Percentiles rank a stretch among this genome's conserved stretches.
phyloP scores from a whole-genome alignment of 257 asterid genomes.

The Capsicum pubescens region DNA sequence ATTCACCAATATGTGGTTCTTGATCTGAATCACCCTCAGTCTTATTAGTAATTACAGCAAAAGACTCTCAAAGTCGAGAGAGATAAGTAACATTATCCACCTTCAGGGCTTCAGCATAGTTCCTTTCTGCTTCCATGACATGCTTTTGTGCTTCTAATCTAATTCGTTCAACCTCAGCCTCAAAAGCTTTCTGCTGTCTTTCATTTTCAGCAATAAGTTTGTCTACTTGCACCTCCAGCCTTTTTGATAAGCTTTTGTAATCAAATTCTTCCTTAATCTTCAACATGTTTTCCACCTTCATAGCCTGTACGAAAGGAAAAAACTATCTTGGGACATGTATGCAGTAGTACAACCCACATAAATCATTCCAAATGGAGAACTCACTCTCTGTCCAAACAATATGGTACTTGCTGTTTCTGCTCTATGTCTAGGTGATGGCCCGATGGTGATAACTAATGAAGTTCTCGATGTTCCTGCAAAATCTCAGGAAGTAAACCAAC shows the following conservation, averaged over 20 bases:
- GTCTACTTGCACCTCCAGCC: slow-evolving; percentile 91
- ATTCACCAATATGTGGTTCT: slow-evolving; percentile 13
- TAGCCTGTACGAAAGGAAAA: slow-evolving; percentile 66
- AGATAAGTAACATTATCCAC: slow-evolving; percentile 45
- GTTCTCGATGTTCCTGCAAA: slow-evolving; percentile 95
- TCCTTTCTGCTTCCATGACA: slow-evolving; percentile 82
- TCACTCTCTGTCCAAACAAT: slow-evolving; percentile 98
- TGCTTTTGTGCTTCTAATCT: slow-evolving; percentile 85
- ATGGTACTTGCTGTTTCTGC: slow-evolving; percentile 97
- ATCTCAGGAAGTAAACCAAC: slow-evolving; percentile 38
- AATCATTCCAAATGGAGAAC: slow-evolving; percentile 33
- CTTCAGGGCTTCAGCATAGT: slow-evolving; percentile 76
- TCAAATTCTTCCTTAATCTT: slow-evolving; percentile 97
- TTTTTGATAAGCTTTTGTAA: slow-evolving; percentile 85
- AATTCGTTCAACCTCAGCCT: slow-evolving; percentile 83
- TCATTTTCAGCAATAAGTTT: slow-evolving; percentile 89
- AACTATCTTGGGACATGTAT: background rate
- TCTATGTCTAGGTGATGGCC: slow-evolving; percentile 99
- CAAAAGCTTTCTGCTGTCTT: slow-evolving; percentile 79
- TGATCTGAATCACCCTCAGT: slow-evolving; percentile 19
- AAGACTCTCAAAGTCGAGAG: slow-evolving; percentile 8
- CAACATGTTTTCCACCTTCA: slow-evolving; percentile 99
- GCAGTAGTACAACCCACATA: slow-evolving; percentile 7
- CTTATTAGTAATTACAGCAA: slow-evolving; percentile 5
- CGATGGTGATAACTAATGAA: slow-evolving; percentile 86